A percentile compares a stretch with the other conserved stretches of the same genome.
Evolutionary conservation across 108 stramenopile genomes (phyloP).

Genomic region (Nannochloropsis oceanica): DNA sequence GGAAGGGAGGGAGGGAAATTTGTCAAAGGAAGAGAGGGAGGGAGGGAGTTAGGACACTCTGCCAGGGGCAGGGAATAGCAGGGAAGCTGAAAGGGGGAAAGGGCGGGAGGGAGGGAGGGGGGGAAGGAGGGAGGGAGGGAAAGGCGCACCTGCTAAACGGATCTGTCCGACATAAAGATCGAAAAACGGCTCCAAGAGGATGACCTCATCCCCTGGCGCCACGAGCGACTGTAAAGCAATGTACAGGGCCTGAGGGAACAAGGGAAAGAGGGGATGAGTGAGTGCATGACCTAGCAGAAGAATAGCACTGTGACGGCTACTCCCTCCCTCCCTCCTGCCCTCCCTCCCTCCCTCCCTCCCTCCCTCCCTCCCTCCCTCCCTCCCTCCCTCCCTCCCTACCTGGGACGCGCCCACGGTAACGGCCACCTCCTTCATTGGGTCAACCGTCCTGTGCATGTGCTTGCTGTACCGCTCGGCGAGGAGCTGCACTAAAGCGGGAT

Average conservation of each 20-base stretch:
- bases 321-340: neutral
- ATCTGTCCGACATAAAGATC: conserved; percentile 50
- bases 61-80: neutral
- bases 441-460: conserved; percentile 57
- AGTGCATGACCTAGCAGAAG: too few relatives aligned
- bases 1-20: neutral
- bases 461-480: conserved; percentile 68
- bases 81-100: neutral
- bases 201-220: conserved; percentile 70
- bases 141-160: neutral
- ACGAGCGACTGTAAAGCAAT: conserved; percentile 49
- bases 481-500: conserved; percentile 67
- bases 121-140: neutral
- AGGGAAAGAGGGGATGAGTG: too few relatives aligned
- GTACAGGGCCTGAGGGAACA: too few relatives aligned
- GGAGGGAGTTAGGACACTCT: neutral
- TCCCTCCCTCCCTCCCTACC: neutral
- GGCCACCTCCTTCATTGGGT: conserved; percentile 63
- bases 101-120: neutral
- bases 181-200: conserved; percentile 93
- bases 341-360: neutral
- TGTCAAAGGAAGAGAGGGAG: neutral
- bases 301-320: too few relatives aligned
- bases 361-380: neutral
- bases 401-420: conserved; percentile 76